Percentiles rank a stretch among this genome's conserved stretches.
Conservation (phyloP, 345 rosid genomes). For the Hibiscus trionum region DNA sequence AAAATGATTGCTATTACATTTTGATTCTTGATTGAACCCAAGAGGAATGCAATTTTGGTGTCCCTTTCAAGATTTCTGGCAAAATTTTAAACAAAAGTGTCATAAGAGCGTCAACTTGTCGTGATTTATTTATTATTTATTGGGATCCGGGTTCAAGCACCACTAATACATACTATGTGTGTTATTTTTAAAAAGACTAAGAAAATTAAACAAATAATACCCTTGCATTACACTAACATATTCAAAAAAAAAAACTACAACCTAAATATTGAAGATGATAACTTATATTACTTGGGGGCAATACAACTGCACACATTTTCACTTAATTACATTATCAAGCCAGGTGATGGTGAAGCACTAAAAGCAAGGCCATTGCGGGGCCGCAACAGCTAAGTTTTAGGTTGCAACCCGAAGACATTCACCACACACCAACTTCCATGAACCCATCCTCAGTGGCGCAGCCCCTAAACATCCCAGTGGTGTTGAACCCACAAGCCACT, state of each 20-base stretch:
- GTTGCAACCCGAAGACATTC: not conserved
- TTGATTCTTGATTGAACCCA: no score
- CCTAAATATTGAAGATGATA: not conserved
- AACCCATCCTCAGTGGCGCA: slow-evolving; percentile 83
- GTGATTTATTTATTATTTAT: no score
- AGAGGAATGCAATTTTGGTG: not conserved
- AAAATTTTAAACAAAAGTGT: no score
- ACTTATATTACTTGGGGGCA: not conserved
- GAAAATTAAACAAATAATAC: no score
- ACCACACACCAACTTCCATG: slow-evolving; percentile 80
- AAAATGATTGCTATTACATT: not conserved
- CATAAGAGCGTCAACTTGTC: no score
- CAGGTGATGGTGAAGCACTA: not conserved
- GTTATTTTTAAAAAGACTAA: no score
- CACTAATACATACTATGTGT: no score
- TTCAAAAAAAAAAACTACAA: not conserved
- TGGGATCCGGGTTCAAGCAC: no score
- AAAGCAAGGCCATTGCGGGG: not conserved
- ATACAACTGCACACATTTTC: not conserved
- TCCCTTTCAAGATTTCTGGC: not conserved
- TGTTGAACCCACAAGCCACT: slow-evolving; percentile 75
- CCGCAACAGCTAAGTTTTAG: not conserved
- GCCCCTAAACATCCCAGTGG: slow-evolving; percentile 86
- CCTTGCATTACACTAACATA: no score
- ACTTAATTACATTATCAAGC: not conserved